These are phyloP conservation scores for Aspergillus flavus DNA, from an alignment of 2,329 filamentous ascomycete genomes.

Conservation along the genomic window DNA sequence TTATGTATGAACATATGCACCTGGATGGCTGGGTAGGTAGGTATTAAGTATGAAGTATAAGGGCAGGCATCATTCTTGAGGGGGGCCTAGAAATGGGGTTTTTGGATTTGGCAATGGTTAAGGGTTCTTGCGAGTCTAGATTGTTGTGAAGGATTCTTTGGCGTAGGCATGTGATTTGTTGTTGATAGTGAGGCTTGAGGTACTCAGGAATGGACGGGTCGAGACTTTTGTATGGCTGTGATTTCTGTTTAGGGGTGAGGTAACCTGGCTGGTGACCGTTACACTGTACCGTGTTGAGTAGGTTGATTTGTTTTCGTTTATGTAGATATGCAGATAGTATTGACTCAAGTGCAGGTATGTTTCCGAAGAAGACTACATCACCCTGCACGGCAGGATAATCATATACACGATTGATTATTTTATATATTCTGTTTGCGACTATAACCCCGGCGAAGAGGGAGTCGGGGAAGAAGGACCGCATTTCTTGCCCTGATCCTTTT, in stretches of 20 bases:
- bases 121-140: background rate
- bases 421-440: background rate
- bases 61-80: background rate
- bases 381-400: background rate
- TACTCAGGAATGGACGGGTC: too few relatives aligned
- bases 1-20: too few relatives aligned
- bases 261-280: too few relatives aligned
- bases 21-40: too few relatives aligned
- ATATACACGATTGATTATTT: background rate
- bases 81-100: background rate
- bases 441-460: background rate
- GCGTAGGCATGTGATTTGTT: background rate
- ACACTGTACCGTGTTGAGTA: too few relatives aligned
- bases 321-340: background rate
- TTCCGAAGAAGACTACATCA: too few relatives aligned
- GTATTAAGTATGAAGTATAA: too few relatives aligned
- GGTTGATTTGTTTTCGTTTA: too few relatives aligned
- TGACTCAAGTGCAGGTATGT: background rate
- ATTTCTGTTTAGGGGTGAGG: too few relatives aligned
- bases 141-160: background rate
- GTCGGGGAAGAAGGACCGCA: slow-evolving; percentile 19
- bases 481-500: slow-evolving; percentile 33
- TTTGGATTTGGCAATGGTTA: background rate
- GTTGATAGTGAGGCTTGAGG: too few relatives aligned
- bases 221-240: too few relatives aligned